A percentile compares a stretch with the other conserved stretches of the same genome.
Evolutionary conservation across 768 basidiomycete genomes (phyloP).

Genomic region (Rhodotorula graminis): DNA sequence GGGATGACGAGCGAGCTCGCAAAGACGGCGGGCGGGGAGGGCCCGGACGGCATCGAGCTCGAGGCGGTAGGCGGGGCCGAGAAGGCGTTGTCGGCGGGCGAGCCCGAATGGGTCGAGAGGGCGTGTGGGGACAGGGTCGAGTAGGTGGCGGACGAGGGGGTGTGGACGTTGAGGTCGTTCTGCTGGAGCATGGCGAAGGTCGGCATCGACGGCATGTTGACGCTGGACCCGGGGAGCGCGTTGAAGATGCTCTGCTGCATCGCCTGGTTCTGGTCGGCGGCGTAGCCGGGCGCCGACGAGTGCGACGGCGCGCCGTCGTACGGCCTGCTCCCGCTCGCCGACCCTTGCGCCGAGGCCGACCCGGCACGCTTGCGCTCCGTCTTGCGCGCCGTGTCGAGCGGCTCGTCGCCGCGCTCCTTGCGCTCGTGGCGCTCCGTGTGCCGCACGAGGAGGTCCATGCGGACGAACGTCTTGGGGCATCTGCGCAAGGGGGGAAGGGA

Average conservation of each 20-base stretch:
- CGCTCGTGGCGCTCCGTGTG: constrained; percentile 41
- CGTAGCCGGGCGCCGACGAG: constrained; percentile 6
- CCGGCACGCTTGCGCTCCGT: constrained; percentile 9
- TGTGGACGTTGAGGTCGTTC: constrained; percentile 21
- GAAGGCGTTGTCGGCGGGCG: constrained; percentile 34
- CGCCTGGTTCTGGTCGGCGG: constrained; percentile 11
- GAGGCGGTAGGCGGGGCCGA: not conserved
- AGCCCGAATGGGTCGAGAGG: constrained; percentile 26
- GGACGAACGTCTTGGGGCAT: constrained; percentile 36
- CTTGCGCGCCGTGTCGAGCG: constrained; percentile 4
- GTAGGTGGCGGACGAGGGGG: constrained; percentile 18
- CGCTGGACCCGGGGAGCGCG: not conserved
- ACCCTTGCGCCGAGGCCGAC: not conserved
- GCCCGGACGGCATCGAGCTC: not conserved
- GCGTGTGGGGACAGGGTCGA: constrained; percentile 31
- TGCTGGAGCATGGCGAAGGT: constrained; percentile 13
- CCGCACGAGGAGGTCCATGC: constrained; percentile 38
- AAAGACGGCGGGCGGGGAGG: constrained; percentile 15
- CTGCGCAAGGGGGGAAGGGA: not conserved
- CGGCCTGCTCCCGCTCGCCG: constrained; percentile 2
- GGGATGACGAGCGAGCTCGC: constrained; percentile 30
- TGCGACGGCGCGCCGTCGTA: constrained; percentile 11
- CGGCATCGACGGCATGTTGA: constrained; percentile 1
- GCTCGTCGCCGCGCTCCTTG: constrained; percentile 34
- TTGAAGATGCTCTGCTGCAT: constrained; percentile 26